These are phyloP conservation scores for Mucor plumbeus DNA, from an alignment of 371 early-diverging fungal species.

Conservation along the genomic window DNA sequence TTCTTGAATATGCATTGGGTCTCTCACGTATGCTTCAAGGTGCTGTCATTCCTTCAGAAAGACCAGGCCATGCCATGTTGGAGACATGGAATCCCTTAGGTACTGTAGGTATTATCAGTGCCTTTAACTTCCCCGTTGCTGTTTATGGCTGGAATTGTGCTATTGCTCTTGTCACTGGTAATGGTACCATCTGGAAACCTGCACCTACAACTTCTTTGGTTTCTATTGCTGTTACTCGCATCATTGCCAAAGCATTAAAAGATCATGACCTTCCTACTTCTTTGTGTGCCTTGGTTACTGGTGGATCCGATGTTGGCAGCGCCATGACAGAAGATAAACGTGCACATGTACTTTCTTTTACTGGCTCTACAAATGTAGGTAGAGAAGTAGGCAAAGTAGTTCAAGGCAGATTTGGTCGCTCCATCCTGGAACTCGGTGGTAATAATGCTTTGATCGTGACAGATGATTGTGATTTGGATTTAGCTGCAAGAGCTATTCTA, in stretches of 20 bases:
- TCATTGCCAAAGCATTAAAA: conserved; percentile 85
- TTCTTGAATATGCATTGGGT: conserved; percentile 93
- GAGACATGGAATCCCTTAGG: conserved; percentile 97
- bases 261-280: conserved; percentile 87
- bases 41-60: conserved; percentile 89
- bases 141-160: conserved; percentile 95
- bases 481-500: conserved; percentile 88
- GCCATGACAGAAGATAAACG: conserved; percentile 75
- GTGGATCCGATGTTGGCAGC: conserved; percentile 89
- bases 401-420: conserved; percentile 89
- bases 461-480: conserved; percentile 92
- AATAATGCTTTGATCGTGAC: conserved; percentile 96
- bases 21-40: conserved; percentile 89
- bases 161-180: conserved; percentile 90
- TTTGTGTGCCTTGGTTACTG: conserved; percentile 88
- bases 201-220: conserved; percentile 89
- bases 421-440: conserved; percentile 92
- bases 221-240: conserved; percentile 90
- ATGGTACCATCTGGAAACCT: conserved; percentile 95
- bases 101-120: conserved; percentile 93
- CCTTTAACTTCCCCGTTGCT: conserved; percentile 87
- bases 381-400: conserved; percentile 79
- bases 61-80: conserved; percentile 95
- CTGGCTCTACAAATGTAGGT: conserved; percentile 86
- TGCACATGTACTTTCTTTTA: conserved; percentile 87